Conservation (phyloP, 1,284 basidiomycete species). For the Ganoderma resinaceum region DNA sequence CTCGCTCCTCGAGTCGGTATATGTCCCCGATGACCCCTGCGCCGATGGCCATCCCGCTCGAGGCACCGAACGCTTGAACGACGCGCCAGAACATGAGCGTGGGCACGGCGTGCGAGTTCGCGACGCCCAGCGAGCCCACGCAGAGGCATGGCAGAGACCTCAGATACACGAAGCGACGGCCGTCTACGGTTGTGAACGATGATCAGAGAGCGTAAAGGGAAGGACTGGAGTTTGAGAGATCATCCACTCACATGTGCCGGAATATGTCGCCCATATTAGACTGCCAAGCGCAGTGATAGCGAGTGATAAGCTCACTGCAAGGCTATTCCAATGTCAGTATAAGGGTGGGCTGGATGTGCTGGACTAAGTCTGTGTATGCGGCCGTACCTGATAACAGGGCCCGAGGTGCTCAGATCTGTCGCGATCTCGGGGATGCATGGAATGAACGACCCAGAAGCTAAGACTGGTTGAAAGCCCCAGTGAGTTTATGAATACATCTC, state of each 20-base stretch:
- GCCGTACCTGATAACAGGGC: conserved; percentile 60
- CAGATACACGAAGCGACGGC: conserved; percentile 68
- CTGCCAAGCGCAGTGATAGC: conserved; percentile 50
- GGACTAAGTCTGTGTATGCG: too few relatives aligned
- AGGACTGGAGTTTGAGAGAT: not conserved
- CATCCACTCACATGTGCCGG: conserved; percentile 55
- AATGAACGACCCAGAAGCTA: conserved; percentile 72
- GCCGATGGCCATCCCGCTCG: conserved; percentile 51
- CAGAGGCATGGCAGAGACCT: conserved; percentile 66
- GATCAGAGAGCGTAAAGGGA: not conserved
- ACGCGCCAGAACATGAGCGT: conserved; percentile 67
- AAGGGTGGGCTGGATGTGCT: not conserved
- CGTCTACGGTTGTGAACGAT: conserved; percentile 49
- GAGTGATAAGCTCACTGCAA: conserved; percentile 55
- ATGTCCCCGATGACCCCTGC: conserved; percentile 60
- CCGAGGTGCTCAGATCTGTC: conserved; percentile 62
- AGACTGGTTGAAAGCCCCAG: conserved; percentile 51
- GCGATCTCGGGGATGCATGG: conserved; percentile 75
- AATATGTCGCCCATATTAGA: conserved; percentile 59
- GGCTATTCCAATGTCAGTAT: conserved; percentile 34
- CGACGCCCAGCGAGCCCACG: conserved; percentile 68
- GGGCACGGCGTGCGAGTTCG: conserved; percentile 51
- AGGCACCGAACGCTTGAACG: conserved; percentile 67
- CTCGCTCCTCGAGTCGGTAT: conserved; percentile 53
- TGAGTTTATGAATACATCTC: not conserved